Evolutionary conservation across 225 moss, liverwort and hornwort genomes (phyloP).

Genomic region (Straminergon stramineum): DNA sequence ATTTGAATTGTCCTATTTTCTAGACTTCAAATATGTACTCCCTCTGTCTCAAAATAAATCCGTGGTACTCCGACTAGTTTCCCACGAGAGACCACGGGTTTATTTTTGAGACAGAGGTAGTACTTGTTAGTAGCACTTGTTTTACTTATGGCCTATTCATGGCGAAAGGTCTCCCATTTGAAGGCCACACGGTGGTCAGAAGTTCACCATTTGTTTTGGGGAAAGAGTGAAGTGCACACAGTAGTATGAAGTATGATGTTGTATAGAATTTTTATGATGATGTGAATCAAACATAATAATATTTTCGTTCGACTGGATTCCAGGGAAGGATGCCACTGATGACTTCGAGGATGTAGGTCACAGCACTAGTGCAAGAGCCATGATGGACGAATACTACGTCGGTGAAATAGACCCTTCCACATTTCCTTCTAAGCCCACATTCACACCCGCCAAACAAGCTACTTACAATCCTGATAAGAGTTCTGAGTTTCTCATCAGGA

Average conservation of each 20-base stretch:
- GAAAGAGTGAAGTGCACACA: neutral
- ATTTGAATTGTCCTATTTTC: neutral
- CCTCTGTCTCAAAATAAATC: neutral
- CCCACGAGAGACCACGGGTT: neutral
- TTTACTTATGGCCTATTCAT: neutral
- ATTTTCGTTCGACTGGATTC: neutral
- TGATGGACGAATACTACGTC: conserved; percentile 74
- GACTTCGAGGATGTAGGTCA: conserved; percentile 74
- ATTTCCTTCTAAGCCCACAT: conserved; percentile 64
- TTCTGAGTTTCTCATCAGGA: conserved; percentile 78
- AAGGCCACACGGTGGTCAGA: neutral
- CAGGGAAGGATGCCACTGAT: conserved; percentile 96
- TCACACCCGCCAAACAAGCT: conserved; percentile 50
- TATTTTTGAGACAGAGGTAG: neutral
- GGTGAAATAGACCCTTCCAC: conserved; percentile 61
- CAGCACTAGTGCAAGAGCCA: conserved; percentile 79
- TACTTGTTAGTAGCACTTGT: neutral
- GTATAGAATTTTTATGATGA: neutral
- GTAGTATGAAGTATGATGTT: neutral
- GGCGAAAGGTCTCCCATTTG: neutral
- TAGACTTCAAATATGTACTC: neutral
- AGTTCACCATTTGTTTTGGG: neutral
- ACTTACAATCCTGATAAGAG: conserved; percentile 86
- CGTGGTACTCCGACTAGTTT: neutral
- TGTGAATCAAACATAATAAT: neutral